A percentile compares a stretch with the other conserved stretches of the same genome.
Conservation (phyloP, 768 basidiomycete genomes). For the Chlorophyllum brunneum region DNA sequence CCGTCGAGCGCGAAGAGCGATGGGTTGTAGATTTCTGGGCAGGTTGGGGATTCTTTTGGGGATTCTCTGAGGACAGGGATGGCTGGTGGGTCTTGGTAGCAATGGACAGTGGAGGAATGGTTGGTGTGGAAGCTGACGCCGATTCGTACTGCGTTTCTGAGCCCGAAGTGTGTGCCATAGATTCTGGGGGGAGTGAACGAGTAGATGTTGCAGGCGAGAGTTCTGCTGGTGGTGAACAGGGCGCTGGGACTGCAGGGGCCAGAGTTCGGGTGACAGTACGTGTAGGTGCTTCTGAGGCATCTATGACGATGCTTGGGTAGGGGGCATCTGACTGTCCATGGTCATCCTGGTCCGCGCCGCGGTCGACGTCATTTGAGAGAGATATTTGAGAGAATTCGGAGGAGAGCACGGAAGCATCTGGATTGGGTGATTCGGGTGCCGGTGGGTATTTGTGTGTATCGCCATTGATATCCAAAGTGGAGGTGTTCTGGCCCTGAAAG, state of each 20-base stretch:
- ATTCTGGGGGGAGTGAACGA: conserved; percentile 12
- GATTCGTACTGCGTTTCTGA: background rate
- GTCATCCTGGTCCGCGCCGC: conserved; percentile 2
- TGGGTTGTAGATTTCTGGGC: conserved; percentile 31
- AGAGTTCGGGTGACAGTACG: conserved; percentile 15
- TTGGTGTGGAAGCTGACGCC: conserved; percentile 10
- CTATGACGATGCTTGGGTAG: conserved; percentile 42
- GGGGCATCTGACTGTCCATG: conserved; percentile 16
- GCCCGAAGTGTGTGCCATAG: background rate
- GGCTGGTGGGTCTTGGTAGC: conserved; percentile 13
- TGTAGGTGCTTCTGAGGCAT: conserved; percentile 32
- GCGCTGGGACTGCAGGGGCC: background rate
- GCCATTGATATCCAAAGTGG: conserved; percentile 49
- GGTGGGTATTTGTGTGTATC: background rate
- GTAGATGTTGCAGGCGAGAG: conserved; percentile 13
- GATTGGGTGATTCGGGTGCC: conserved; percentile 20
- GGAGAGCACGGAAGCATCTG: conserved; percentile 22
- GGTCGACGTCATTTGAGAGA: conserved; percentile 18
- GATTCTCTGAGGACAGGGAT: conserved; percentile 14
- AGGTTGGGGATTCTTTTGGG: conserved; percentile 10
- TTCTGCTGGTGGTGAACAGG: conserved; percentile 1
- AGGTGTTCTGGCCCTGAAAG: conserved; percentile 16
- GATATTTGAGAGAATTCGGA: conserved; percentile 37
- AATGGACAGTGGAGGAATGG: conserved; percentile 10
- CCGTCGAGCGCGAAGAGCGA: conserved; percentile 47